Percentiles rank a stretch among this genome's conserved stretches.
Conservation (phyloP, 169 alveolate species). For the Toxoplasma gondii region DNA sequence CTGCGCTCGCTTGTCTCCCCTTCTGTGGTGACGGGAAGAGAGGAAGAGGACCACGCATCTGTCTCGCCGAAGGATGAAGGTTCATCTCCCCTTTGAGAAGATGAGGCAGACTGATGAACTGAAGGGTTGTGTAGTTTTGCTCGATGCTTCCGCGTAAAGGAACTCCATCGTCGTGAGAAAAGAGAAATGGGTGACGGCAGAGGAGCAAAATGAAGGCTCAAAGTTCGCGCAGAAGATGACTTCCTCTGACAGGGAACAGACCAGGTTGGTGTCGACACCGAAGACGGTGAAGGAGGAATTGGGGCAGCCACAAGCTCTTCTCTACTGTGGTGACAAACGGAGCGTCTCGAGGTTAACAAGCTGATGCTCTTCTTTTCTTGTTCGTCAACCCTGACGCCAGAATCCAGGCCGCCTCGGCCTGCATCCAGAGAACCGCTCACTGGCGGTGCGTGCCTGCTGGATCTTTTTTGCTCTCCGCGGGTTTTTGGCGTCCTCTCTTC, state of each 20-base stretch:
- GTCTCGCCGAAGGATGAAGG: neutral
- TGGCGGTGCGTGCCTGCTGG: neutral
- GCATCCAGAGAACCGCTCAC: neutral
- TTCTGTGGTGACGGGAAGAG: neutral
- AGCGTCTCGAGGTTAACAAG: neutral
- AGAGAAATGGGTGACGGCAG: neutral
- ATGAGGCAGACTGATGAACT: neutral
- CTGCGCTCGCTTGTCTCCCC: neutral
- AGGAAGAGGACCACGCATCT: neutral
- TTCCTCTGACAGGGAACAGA: neutral
- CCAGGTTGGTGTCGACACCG: neutral
- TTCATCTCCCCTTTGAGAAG: neutral
- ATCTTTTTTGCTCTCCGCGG: neutral
- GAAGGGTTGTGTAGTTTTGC: neutral
- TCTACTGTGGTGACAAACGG: neutral
- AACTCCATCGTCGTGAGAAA: neutral
- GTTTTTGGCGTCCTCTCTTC: neutral
- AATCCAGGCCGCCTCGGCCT: neutral
- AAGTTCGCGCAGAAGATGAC: neutral
- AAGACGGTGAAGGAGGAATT: neutral
- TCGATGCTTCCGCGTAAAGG: neutral
- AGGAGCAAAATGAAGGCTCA: neutral
- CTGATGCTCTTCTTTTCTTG: neutral
- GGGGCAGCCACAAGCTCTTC: neutral
- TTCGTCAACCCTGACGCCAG: neutral